Evolutionary conservation across 2,329 filamentous ascomycete genomes (phyloP).

Genomic region (Penicillium fuscoglaucum): DNA sequence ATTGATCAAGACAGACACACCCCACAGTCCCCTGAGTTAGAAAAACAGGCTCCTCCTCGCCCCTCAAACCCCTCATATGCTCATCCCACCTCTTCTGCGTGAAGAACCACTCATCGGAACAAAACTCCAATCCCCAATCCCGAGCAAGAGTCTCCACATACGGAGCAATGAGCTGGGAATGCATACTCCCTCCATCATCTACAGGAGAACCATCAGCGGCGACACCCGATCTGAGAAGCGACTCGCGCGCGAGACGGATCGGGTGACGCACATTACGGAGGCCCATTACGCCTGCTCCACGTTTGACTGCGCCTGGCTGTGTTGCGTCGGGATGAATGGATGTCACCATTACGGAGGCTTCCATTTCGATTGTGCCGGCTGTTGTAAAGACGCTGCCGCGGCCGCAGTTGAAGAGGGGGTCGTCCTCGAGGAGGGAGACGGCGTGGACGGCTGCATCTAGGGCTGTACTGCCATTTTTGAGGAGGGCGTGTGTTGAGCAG

Average conservation of each 20-base stretch:
- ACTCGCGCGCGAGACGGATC: slow-evolving; percentile 68
- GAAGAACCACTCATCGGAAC: slow-evolving; percentile 72
- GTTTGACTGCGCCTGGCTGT: slow-evolving; percentile 60
- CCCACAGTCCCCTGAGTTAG: slow-evolving; percentile 82
- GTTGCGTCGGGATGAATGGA: slow-evolving; percentile 23
- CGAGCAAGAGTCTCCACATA: slow-evolving; percentile 69
- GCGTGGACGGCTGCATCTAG: slow-evolving; percentile 74
- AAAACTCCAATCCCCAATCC: slow-evolving; percentile 64
- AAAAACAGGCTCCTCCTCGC: slow-evolving; percentile 26
- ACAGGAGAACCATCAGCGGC: slow-evolving; percentile 61
- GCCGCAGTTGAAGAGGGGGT: slow-evolving; percentile 80
- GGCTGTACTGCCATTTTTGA: slow-evolving; percentile 55
- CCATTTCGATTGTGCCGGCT: slow-evolving; percentile 79
- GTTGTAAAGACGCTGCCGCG: slow-evolving; percentile 84
- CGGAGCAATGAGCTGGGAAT: slow-evolving; percentile 67
- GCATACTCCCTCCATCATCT: slow-evolving; percentile 45
- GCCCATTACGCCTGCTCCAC: slow-evolving; percentile 74
- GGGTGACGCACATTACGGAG: slow-evolving; percentile 76
- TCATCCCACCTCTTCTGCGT: slow-evolving; percentile 78
- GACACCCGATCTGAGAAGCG: slow-evolving; percentile 56
- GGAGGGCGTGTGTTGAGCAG: slow-evolving; percentile 44
- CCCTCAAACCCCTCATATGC: slow-evolving; percentile 62
- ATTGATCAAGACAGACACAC: slow-evolving; percentile 75
- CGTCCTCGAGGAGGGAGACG: slow-evolving; percentile 73
- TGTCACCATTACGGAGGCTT: slow-evolving; percentile 84